Evolutionary conservation across 108 stramenopile species (phyloP).

Genomic region (Licmophora abbreviata): DNA sequence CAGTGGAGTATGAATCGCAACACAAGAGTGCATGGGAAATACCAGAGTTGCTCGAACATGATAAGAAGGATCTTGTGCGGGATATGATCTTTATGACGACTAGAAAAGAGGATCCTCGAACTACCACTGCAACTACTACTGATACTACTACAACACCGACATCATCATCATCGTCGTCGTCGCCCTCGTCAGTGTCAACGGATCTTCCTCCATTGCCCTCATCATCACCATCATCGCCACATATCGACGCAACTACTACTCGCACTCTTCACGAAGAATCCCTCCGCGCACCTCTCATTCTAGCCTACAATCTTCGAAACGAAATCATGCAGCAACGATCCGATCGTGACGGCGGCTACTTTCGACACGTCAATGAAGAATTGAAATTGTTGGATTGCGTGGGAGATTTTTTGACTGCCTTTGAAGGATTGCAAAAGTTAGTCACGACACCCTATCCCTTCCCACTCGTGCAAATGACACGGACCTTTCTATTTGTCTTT

Average conservation of each 20-base stretch:
- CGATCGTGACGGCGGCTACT: constrained; percentile 5
- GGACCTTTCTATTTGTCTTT: constrained; percentile 49
- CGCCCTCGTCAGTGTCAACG: no score
- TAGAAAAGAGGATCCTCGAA: no score
- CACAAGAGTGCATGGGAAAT: constrained; percentile 21
- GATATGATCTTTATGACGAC: no score
- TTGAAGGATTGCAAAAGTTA: constrained; percentile 20
- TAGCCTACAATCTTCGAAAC: constrained; percentile 6
- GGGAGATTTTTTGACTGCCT: constrained; percentile 23
- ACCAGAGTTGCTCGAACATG: constrained; percentile 12
- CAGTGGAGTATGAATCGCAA: constrained; percentile 13
- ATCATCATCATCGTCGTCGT: no score
- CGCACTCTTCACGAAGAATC: constrained; percentile 10
- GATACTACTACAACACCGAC: no score
- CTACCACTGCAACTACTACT: no score
- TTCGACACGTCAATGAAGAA: constrained; percentile 10
- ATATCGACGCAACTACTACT: no score
- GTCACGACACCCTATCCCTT: constrained; percentile 51
- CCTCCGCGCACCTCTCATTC: constrained; percentile 5
- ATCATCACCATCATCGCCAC: no score
- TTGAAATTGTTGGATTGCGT: constrained; percentile 9
- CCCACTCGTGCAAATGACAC: constrained; percentile 51
- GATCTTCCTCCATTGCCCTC: no score
- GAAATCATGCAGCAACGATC: constrained; percentile 15
- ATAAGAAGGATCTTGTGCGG: no score